Base-by-base conservation (phyloP, 164 flowering plant genomes). In the Amborella trichopoda region DNA sequence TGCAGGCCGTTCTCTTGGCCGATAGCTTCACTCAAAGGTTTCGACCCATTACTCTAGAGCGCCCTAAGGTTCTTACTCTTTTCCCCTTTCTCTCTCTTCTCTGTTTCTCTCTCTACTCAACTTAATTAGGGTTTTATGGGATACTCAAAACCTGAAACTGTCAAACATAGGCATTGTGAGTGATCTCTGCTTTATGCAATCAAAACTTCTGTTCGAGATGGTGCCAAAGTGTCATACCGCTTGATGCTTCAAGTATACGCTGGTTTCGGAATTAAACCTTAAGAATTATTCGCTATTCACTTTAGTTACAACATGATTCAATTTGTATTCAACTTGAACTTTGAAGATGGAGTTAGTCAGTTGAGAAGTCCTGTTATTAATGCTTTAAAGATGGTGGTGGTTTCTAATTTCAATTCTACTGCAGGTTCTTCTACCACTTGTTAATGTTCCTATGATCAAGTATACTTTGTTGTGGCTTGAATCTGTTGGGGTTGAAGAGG, bases 391-490 rank as follows among this genome's bases (percentile, higher is more conserved):
- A n/a, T n/a, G n/a, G n/a, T n/a, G n/a, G n/a, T n/a, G n/a, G n/a
- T n/a, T n/a, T n/a, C n/a, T n/a, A n/a, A n/a, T n/a, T n/a, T n/a
- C n/a, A n/a, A n/a, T n/a, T n/a, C 26, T 28, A 2, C 47, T 56
- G 56, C 36, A 87, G 96, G 96, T 86, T 23, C 60, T 91, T 13
- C 55, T 91, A 53, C 99, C 99, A 6, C 55, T 91, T 49, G 99
- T 74, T 3, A 84, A 88, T 63, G 69, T 70, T 1, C 99, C 95
- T 0, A 91, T 91, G 99, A 87, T 91, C 23, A 77, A 82, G 46
- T 91, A 91, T 61, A 68, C 96, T 6, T 59, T 91, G 40, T 80
- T 95, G 0, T 91, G 99, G 99, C 84, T 91, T 27, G 99, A 91
- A 54, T 84, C 96, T 13, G 90, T 93, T 26, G 99, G 95, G 12